A percentile compares a stretch with the other conserved stretches of the same genome.
Conservation (phyloP, 2,329 filamentous ascomycete genomes). For the Sporothrix brunneoviolacea region DNA sequence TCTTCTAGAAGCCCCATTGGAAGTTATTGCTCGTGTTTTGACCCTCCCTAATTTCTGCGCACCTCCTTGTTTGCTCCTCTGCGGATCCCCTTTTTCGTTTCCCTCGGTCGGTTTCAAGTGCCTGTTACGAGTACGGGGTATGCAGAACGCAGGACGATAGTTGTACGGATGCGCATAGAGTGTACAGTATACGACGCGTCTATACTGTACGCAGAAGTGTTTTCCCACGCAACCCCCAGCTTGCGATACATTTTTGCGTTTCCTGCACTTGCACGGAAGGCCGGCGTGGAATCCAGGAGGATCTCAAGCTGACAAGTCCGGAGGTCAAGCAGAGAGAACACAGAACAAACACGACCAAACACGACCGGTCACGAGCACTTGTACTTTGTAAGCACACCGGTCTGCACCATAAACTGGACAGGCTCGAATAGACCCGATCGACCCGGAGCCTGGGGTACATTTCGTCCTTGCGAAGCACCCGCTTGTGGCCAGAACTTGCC, state of each 20-base stretch:
- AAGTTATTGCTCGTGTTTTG: background rate
- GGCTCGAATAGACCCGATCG: background rate
- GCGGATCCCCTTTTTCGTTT: background rate
- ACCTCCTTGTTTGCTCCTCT: background rate
- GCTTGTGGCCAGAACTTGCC: background rate
- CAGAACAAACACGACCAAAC: too few relatives aligned
- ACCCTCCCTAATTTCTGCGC: background rate
- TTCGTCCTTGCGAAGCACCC: background rate
- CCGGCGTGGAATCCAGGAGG: too few relatives aligned
- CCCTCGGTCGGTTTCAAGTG: background rate
- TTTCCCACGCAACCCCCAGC: too few relatives aligned
- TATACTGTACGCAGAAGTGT: too few relatives aligned
- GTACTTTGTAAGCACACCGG: background rate
- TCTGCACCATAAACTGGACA: background rate
- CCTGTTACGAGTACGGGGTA: background rate
- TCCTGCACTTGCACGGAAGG: background rate
- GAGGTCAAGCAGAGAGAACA: background rate
- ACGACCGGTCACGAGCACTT: background rate
- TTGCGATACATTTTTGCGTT: background rate
- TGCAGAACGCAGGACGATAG: too few relatives aligned
- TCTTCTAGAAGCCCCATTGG: conserved; percentile 3
- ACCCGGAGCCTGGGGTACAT: background rate
- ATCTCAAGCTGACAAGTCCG: conserved; percentile 1
- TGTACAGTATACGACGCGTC: background rate
- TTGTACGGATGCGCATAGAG: too few relatives aligned